Evolutionary conservation across 73 alveolate genomes (phyloP), one percentile per base, ranked within the genome.

Genomic region (Symbiodinium natans): DNA sequence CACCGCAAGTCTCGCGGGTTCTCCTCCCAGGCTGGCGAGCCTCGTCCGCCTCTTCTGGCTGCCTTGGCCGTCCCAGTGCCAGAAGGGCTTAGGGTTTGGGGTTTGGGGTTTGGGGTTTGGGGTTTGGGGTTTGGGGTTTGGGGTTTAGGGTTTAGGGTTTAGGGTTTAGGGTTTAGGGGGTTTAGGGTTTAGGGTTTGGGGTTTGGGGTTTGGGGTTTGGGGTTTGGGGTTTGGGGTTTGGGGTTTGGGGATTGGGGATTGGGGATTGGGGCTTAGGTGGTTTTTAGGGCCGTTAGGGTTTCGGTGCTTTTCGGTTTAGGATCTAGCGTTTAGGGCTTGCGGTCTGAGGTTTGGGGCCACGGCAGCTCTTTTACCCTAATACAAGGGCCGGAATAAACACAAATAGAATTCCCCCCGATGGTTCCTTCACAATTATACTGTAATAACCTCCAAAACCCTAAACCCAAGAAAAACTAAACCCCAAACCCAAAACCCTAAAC

Each of bases 11-110:
- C 33, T 56, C 5, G 74, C 25, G 25, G 74, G 36, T 2, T 52
- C 68, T 52, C 98, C 68, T 92, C 92, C 98, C 98, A 92, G n/a
- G 98, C 98, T 4, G 90, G 98, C 36, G 98, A 92, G 23, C 98
- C 98, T 10, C 98, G 82, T 71, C 84, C 68, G 68, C 98, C 98
- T 17, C 98, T 63, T 41, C 98, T 92, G 23, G 31, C 23, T 9
- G 98, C 98, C 98, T 92, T 23, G 5, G 86, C 10, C 13, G 59
- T 9, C 59, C 59, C 59, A 46, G 13, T 3, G 0, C 34, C 77
- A 25, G 77, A 11, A 6, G 31, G 21, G 29, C 21, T 52, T 1
- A 43, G 56, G 68, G 1, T 56, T 19, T 8, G 74, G 74, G 25
- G 31, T n/a, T 56, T 56, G 33, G 74, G 74, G 31, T 15, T 43